These are phyloP conservation scores for Paraurostyla sp. DNA, from an alignment of 73 alveolate genomes.

Conservation along the genomic window DNA sequence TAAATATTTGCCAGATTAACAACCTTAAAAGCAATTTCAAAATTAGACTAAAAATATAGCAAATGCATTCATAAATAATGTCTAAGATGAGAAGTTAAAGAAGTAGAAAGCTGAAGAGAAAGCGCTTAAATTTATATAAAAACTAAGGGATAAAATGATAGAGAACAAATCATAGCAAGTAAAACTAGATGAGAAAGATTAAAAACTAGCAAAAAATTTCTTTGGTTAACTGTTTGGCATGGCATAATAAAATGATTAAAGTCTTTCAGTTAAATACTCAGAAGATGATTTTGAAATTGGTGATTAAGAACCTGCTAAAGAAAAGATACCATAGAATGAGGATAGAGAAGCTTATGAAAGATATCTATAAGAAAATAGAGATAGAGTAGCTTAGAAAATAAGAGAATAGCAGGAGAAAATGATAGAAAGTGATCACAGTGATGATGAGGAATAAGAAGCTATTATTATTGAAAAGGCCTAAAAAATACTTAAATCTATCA, in stretches of 20 bases:
- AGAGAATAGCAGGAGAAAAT: too few relatives aligned
- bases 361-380: background rate
- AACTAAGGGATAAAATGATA: background rate
- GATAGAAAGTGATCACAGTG: too few relatives aligned
- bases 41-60: too few relatives aligned
- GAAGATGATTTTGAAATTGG: conserved; percentile 4
- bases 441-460: background rate
- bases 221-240: background rate
- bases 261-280: background rate
- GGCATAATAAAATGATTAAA: background rate
- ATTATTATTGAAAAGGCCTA: background rate
- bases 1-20: background rate
- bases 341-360: background rate
- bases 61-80: background rate
- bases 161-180: background rate
- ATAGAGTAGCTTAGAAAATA: too few relatives aligned
- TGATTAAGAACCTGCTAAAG: background rate
- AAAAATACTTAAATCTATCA: background rate
- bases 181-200: background rate
- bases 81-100: background rate
- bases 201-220: background rate
- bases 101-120: background rate
- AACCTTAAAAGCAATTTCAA: too few relatives aligned
- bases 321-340: background rate
- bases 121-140: background rate